Percentiles rank a stretch among this genome's conserved stretches.
Evolutionary conservation across 441 rosid genomes (phyloP).

Genomic region (Gossypium laxum): DNA sequence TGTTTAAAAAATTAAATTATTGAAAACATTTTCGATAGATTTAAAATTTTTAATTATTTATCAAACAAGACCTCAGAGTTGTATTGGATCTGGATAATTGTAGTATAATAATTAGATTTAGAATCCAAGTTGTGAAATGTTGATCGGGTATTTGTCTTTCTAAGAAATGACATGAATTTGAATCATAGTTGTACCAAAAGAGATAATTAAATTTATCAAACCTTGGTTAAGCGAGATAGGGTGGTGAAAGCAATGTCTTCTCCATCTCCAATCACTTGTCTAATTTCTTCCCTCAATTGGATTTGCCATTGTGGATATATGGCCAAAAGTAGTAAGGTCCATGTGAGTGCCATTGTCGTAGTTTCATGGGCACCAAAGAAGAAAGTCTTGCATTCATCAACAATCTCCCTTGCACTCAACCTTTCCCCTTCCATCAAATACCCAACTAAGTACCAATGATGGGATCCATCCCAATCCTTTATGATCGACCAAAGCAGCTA

Average conservation of each 20-base stretch:
- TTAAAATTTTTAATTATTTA: no score
- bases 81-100: no score
- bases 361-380: slow-evolving; percentile 95
- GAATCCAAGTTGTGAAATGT: no score
- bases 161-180: no score
- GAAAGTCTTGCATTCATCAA: slow-evolving; percentile 90
- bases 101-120: no score
- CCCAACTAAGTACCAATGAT: slow-evolving; percentile 45
- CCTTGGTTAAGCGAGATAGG: slow-evolving; percentile 81
- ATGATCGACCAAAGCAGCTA: slow-evolving; percentile 47
- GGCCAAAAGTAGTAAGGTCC: slow-evolving; percentile 78
- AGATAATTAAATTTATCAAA: no score
- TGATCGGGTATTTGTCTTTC: no score
- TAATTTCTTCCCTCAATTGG: slow-evolving; percentile 60
- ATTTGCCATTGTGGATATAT: slow-evolving; percentile 70
- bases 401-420: slow-evolving; percentile 52
- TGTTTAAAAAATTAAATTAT: no score
- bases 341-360: slow-evolving; percentile 66
- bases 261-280: slow-evolving; percentile 45
- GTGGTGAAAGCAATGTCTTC: slow-evolving; percentile 39
- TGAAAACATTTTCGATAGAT: no score
- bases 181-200: no score
- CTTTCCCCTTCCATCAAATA: slow-evolving; percentile 39
- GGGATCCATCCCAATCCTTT: slow-evolving; percentile 14
- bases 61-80: no score